Evolutionary conservation across 1,139 yeast species (phyloP).

Genomic region (Blastobotrys persicus): DNA sequence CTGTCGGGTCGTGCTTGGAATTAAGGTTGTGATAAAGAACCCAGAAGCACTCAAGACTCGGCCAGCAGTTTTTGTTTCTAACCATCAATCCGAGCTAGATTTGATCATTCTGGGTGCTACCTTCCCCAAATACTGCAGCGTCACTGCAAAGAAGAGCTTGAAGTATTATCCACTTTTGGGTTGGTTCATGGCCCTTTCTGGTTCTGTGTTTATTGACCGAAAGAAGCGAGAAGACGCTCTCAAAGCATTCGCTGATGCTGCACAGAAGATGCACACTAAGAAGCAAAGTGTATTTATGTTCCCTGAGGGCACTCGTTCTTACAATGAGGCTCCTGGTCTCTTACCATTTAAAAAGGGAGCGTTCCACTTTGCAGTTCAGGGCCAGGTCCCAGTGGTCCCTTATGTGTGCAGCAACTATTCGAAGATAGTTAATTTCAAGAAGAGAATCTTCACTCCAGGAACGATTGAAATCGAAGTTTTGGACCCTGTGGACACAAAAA

Average conservation of each 20-base stretch:
- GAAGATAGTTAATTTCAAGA: slow-evolving; percentile 59
- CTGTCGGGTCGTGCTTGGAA: slow-evolving; percentile 61
- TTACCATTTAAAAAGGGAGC: slow-evolving; percentile 96
- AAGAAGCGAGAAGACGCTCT: slow-evolving; percentile 74
- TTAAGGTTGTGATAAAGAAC: slow-evolving; percentile 66
- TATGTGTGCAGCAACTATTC: slow-evolving; percentile 84
- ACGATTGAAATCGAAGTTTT: slow-evolving; percentile 62
- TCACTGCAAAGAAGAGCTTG: slow-evolving; percentile 85
- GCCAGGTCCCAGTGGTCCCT: slow-evolving; percentile 85
- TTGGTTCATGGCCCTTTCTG: slow-evolving; percentile 91
- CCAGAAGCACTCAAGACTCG: slow-evolving; percentile 49
- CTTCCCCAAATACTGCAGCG: slow-evolving; percentile 87
- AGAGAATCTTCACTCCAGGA: slow-evolving; percentile 49
- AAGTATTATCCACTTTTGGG: slow-evolving; percentile 91
- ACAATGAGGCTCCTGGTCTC: slow-evolving; percentile 60
- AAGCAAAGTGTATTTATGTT: slow-evolving; percentile 77
- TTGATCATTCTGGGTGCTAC: slow-evolving; percentile 72
- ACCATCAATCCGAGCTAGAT: slow-evolving; percentile 89
- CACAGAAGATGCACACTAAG: slow-evolving; percentile 53
- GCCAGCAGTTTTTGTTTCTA: slow-evolving; percentile 83
- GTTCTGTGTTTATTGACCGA: slow-evolving; percentile 88
- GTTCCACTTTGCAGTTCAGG: slow-evolving; percentile 93
- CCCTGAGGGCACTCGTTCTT: slow-evolving; percentile 94
- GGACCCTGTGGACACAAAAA: slow-evolving; percentile 61
- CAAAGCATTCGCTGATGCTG: slow-evolving; percentile 67